Evolutionary conservation across 495 filamentous ascomycete species (phyloP).

Genomic region (Trichoderma parareesei): DNA sequence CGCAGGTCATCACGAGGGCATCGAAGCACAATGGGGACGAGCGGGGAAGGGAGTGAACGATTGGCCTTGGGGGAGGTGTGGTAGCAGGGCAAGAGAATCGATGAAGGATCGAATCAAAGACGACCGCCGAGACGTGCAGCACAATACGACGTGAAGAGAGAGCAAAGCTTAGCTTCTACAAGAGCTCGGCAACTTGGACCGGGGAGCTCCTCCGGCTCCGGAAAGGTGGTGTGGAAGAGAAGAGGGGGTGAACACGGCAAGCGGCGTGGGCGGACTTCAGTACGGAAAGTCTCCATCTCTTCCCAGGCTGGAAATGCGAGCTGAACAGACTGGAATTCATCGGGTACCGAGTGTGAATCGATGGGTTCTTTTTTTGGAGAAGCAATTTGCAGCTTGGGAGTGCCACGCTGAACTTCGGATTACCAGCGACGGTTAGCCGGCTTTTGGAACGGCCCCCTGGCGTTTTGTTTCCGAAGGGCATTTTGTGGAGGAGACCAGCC

Average conservation of each 20-base stretch:
- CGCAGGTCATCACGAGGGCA: slow-evolving; percentile 3
- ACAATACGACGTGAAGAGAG: neutral
- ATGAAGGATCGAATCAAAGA: neutral
- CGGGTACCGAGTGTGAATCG: neutral
- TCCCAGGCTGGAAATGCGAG: neutral
- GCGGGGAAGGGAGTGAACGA: neutral
- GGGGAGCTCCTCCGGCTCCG: neutral
- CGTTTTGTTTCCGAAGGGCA: neutral
- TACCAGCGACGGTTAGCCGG: slow-evolving; percentile 7
- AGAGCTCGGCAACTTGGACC: neutral
- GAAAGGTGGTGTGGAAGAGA: neutral
- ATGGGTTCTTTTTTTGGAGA: neutral
- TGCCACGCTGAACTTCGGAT: slow-evolving; percentile 3
- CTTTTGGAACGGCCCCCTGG: neutral
- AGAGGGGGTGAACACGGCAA: neutral
- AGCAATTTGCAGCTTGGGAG: neutral
- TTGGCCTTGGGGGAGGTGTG: neutral
- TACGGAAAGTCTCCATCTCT: neutral
- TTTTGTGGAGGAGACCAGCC: slow-evolving; percentile 7
- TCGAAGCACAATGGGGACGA: neutral
- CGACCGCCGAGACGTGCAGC: neutral
- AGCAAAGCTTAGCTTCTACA: neutral
- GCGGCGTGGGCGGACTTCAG: neutral
- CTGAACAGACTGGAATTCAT: neutral
- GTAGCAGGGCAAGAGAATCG: neutral